Evolutionary conservation across 2,329 filamentous ascomycete species (phyloP), one percentile per base, ranked within the genome.

Genomic region (Fusarium sp.): DNA sequence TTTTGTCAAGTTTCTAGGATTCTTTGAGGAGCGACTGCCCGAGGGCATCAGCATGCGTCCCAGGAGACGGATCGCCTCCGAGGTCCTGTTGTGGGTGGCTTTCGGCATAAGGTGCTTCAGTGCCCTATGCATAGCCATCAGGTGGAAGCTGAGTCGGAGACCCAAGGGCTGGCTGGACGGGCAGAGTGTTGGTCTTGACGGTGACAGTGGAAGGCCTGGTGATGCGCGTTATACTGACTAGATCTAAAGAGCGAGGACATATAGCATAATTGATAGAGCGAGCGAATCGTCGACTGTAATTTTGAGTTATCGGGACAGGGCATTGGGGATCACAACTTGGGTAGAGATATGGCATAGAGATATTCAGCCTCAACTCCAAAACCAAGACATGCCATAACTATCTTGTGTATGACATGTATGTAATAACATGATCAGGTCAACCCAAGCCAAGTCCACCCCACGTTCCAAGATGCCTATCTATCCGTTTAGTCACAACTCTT

Each of bases 121-220:
- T 20, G 63, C 70, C 5, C 35, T 78, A 1, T 79, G 77, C 41
- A 78, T 79, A 64, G n/a, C 66, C 6, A 37, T 70, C 33, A 74
- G 76, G 31, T 79, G 77, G 76, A 64, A 64, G 57, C 35, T 77
- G 63, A 79, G 78, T 54, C 69, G 78, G 35, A 74, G 65, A 2
- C 77, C 76, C 18, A 77, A 75, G 63, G 76, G 70, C 5, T 78
- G 77, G 78, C 58, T 71, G 50, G 70, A 79, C 1, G 74, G 70
- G 5, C 76, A 79, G 65, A 71, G 52, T 6, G 69, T 78, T n/a
- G 50, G 54, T 20, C 71, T 65, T 8, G 59, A 67, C 9, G 41
- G 48, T 10, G 65, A 72, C 48, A 62, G 62, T n/a, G 68, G 64
- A 43, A 66, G 68, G n/a, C 8, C 41, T 29, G 41, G 13, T 11